Evolutionary conservation across 768 basidiomycete species (phyloP).

Genomic region (Dioszegia aurantiaca): DNA sequence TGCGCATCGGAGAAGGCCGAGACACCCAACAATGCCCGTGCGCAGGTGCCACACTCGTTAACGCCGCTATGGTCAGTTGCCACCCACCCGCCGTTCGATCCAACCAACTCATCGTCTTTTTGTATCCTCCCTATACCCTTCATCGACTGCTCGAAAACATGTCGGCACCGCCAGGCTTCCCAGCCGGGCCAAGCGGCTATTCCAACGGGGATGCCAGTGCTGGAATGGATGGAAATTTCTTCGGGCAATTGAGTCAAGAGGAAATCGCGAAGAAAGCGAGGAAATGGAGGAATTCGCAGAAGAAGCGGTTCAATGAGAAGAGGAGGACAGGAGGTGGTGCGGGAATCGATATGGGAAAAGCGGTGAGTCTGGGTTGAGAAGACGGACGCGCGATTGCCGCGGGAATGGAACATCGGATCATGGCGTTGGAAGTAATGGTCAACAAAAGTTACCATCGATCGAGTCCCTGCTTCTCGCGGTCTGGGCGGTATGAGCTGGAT

Average conservation of each 20-base stretch:
- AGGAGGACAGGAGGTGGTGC: conserved; percentile 50
- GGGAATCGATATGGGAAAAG: conserved; percentile 53
- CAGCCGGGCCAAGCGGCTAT: conserved; percentile 26
- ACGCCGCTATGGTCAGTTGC: neutral
- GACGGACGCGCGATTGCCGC: neutral
- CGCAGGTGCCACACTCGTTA: conserved; percentile 3
- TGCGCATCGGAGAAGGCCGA: no score
- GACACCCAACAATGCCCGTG: neutral
- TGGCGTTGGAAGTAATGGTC: no score
- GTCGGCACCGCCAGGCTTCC: conserved; percentile 41
- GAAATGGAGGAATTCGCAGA: conserved; percentile 82
- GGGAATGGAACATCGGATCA: neutral
- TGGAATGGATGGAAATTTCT: conserved; percentile 46
- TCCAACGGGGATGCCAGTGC: conserved; percentile 28
- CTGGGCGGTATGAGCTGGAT: no score
- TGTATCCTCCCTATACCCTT: neutral
- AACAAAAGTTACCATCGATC: no score
- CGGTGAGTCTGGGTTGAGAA: conserved; percentile 35
- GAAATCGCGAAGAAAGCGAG: conserved; percentile 85
- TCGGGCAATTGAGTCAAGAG: conserved; percentile 59
- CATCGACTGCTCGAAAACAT: conserved; percentile 4
- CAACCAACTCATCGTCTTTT: neutral
- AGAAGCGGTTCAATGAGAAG: conserved; percentile 67
- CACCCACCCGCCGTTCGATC: neutral
- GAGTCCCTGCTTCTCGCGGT: no score